Base-by-base conservation (phyloP, 306 rosid genomes). In the Ochetophila trinervis region DNA sequence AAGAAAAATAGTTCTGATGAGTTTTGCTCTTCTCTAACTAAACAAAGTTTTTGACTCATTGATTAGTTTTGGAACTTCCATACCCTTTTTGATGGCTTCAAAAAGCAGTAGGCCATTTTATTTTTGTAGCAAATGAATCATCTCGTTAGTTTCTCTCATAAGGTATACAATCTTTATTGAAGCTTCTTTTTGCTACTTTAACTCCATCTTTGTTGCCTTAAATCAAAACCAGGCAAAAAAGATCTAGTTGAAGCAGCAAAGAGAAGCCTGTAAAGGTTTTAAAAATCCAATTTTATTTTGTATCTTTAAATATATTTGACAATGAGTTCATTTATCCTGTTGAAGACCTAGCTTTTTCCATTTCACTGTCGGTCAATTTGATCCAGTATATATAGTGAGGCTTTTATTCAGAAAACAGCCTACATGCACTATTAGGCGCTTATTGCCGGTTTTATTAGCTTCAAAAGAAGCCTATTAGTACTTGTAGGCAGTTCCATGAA, bases 101-200 rank as follows among this genome's bases (percentile, higher is more conserved):
- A 57, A 62, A 66, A 63, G 74, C 22, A 62, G 77, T 59, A 62
- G 66, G 74, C 45, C 21, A 49, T 51, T 68, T 53, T 70, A 54
- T 4, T 14, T 48, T 27, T 57, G 40, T 56, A 12, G 53, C 65
- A 19, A 30, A 67, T 44, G 34, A 53, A 19, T 54, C 45, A 21
- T 45, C 55, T 65, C 44, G 10, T 53, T 69, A 70, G 68, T 52
- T 58, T 47, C 40, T 62, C 50, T 50, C 16, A 57, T 17, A 53
- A 23, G 50, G 63, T 19, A 27, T 64, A 67, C 20, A 56, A 66
- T 79, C 83, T 78, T 77, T 66, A 4, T 62, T 80, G 56, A 71
- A 53, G 99, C 96, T 93, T 93, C 99, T 85, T 90, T 90, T 93
- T 84, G 99, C 99, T 90, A 10, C 94, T 93, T 93, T 82, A 79